Conservation (phyloP, 257 asterid species). For the Dorcoceras hygrometricum region DNA sequence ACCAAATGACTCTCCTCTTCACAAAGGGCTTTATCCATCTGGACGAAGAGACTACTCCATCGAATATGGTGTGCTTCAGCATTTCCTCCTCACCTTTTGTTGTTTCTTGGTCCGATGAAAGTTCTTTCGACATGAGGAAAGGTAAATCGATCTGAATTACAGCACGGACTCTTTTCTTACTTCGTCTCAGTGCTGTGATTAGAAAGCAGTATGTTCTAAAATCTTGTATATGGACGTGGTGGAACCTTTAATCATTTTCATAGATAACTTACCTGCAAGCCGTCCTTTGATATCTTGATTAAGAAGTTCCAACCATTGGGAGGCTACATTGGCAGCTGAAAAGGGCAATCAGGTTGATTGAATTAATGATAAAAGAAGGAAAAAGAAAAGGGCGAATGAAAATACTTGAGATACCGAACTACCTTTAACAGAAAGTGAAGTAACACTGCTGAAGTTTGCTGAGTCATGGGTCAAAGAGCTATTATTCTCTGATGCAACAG, state of each 20-base stretch:
- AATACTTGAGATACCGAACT: constrained; percentile 10
- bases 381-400: not conserved
- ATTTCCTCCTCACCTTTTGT: constrained; percentile 30
- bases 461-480: constrained; percentile 67
- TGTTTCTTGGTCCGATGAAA: constrained; percentile 43
- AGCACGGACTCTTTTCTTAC: constrained; percentile 72
- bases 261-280: constrained; percentile 31
- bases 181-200: constrained; percentile 64
- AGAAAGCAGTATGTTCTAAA: not conserved
- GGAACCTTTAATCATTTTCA: not conserved
- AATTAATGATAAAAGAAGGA: too few species aligned
- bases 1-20: constrained; percentile 87
- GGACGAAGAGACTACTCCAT: constrained; percentile 68
- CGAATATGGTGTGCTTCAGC: constrained; percentile 56
- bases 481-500: constrained; percentile 42
- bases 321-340: constrained; percentile 90
- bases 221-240: not conserved
- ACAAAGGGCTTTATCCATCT: constrained; percentile 71
- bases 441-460: constrained; percentile 45
- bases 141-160: constrained; percentile 77
- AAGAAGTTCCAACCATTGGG: constrained; percentile 96
- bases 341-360: not conserved
- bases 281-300: constrained; percentile 85
- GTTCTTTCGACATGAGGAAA: constrained; percentile 55
- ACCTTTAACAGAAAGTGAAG: constrained; percentile 85